Conservation (phyloP, 768 basidiomycete species). For the Mycena crocata region DNA sequence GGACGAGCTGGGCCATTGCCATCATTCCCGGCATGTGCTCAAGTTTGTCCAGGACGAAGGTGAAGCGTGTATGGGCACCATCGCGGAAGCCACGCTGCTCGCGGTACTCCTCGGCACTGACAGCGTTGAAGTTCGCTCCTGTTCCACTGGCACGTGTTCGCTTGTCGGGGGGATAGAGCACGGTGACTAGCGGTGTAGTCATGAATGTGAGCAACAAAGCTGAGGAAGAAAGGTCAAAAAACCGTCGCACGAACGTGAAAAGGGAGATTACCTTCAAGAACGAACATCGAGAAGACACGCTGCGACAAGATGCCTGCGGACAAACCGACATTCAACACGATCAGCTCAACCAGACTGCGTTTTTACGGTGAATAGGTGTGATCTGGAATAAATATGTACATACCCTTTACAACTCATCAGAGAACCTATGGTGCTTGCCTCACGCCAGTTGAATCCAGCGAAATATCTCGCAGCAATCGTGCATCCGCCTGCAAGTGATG, state of each 20-base stretch:
- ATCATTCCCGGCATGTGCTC: slow-evolving; percentile 93
- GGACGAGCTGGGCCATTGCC: slow-evolving; percentile 88
- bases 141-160: slow-evolving; percentile 62
- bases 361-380: not conserved
- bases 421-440: slow-evolving; percentile 86
- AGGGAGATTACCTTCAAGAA: too few relatives aligned
- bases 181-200: slow-evolving; percentile 81
- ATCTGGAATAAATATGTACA: slow-evolving; percentile 19
- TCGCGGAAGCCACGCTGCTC: slow-evolving; percentile 30
- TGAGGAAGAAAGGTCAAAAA: too few relatives aligned
- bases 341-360: slow-evolving; percentile 85
- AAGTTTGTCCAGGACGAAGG: slow-evolving; percentile 88
- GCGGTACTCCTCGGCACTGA: slow-evolving; percentile 48
- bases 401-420: slow-evolving; percentile 97
- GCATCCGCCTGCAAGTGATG: too few relatives aligned
- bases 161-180: slow-evolving; percentile 73
- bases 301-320: slow-evolving; percentile 78
- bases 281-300: slow-evolving; percentile 94
- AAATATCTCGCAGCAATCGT: slow-evolving; percentile 70
- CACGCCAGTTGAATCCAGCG: slow-evolving; percentile 84
- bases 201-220: slow-evolving; percentile 86
- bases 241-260: too few relatives aligned
- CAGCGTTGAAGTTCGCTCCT: slow-evolving; percentile 60
- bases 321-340: slow-evolving; percentile 95
- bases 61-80: slow-evolving; percentile 70